Conservation (phyloP, 1,284 basidiomycete genomes). For the Exobasidium rhododendri region DNA sequence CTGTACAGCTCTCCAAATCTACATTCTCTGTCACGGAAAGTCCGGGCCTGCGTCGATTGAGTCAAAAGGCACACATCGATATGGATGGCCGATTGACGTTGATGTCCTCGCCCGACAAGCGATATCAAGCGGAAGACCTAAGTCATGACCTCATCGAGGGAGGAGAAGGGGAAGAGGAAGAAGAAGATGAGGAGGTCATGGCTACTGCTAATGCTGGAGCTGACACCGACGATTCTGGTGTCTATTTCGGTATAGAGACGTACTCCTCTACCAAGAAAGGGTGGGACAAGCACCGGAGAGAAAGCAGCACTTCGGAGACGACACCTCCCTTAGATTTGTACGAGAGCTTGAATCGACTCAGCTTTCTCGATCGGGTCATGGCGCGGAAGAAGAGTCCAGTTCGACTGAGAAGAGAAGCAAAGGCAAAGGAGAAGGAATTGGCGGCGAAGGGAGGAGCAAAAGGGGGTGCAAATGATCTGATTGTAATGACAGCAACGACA, state of each 20-base stretch:
- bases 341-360: slow-evolving; percentile 42
- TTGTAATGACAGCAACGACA: slow-evolving; percentile 10
- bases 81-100: background rate
- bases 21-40: background rate
- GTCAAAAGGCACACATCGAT: slow-evolving; percentile 1
- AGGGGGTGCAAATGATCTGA: background rate
- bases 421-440: slow-evolving; percentile 28
- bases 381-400: slow-evolving; percentile 43
- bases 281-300: background rate
- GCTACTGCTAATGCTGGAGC: background rate
- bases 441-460: background rate
- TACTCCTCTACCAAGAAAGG: background rate
- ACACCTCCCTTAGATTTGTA: slow-evolving; percentile 23
- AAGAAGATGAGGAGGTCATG: background rate
- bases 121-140: background rate
- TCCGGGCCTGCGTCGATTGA: background rate
- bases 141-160: too few relatives aligned
- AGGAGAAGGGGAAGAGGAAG: background rate
- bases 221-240: slow-evolving; percentile 29
- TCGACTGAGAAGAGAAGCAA: slow-evolving; percentile 40
- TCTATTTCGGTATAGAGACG: slow-evolving; percentile 22
- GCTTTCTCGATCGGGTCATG: slow-evolving; percentile 51
- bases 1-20: background rate
- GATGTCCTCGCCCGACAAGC: background rate
- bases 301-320: background rate